Evolutionary conservation across 768 basidiomycete species (phyloP), one percentile per base, ranked within the genome.

Genomic region (Boletus coccyginus): DNA sequence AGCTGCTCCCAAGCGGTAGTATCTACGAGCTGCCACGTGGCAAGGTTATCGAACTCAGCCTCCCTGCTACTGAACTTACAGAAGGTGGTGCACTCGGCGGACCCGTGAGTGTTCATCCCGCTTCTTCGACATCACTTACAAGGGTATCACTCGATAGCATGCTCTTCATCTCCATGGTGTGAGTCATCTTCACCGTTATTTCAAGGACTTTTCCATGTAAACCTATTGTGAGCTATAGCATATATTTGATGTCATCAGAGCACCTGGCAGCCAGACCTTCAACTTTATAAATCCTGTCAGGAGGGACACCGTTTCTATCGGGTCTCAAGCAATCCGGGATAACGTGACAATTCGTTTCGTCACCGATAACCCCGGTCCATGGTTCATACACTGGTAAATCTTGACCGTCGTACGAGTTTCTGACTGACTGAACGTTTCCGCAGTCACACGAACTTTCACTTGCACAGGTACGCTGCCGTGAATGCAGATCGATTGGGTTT

Each of bases 351-450:
- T 90, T 41, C 80, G 86, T 8, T 88, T 87, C 73, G 67, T 67
- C n/a, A 86, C 87, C 0, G 81, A 89, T 64, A 88, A 88, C 67
- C 77, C 86, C 1, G 62, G 62, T 2, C 65, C 65, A 17, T 66
- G 62, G 65, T 59, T 66, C 14, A 50, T 66, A 44, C 65, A 66
- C 39, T 64, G 65, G 65, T 56, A 29, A 47, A 56, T 45, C 7
- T 24, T n/a, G 3, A n/a, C 17, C 31, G 6, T 17, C 3, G 10
- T 42, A 9, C 1, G 11, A 11, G 4, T 12, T 45, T 31, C 41
- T 39, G 16, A 10, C 9, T 19, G 17, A 13, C 32, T 35, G 10
- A 38, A 21, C 27, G 1, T 33, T n/a, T 29, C 42, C 3, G 27
- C 44, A 68, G 66, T 50, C 67, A 66, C 27, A 64, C 47, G 11